A percentile compares a stretch with the other conserved stretches of the same genome.
Evolutionary conservation across 148 eudicot species (phyloP).

Genomic region (Dysphania ambrosioides): DNA sequence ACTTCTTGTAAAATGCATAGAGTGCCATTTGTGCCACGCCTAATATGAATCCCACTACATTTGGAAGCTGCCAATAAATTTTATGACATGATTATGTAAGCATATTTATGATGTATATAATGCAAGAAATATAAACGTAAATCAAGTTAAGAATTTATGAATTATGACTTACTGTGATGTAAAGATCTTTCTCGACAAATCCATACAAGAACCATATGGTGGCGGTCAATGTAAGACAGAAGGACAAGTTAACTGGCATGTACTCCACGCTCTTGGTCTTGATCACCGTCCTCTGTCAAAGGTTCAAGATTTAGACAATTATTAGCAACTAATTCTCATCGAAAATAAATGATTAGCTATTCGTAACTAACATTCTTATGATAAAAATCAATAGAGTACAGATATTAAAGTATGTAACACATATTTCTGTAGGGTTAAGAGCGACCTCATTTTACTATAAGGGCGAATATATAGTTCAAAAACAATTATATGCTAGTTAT

Average conservation of each 20-base stretch:
- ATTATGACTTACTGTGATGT: conserved; percentile 51
- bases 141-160: neutral
- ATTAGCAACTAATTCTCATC: too few species aligned
- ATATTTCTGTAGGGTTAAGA: too few species aligned
- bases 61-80: conserved; percentile 58
- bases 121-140: neutral
- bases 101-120: too few species aligned
- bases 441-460: too few species aligned
- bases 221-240: conserved; percentile 61
- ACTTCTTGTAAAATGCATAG: conserved; percentile 42
- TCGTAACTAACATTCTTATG: neutral
- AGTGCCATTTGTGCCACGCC: conserved; percentile 69
- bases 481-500: too few species aligned
- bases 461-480: too few species aligned
- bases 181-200: conserved; percentile 50
- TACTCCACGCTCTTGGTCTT: conserved; percentile 76
- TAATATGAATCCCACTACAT: conserved; percentile 56
- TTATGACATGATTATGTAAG: neutral
- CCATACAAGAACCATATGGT: conserved; percentile 78
- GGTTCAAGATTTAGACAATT: neutral
- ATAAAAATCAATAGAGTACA: too few species aligned
- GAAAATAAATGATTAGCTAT: too few species aligned
- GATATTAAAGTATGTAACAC: too few species aligned
- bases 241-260: conserved; percentile 70
- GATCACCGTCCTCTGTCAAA: conserved; percentile 59